phyloP scores from a whole-genome alignment of 495 filamentous ascomycete species.

The Podospora pseudoanserina region DNA sequence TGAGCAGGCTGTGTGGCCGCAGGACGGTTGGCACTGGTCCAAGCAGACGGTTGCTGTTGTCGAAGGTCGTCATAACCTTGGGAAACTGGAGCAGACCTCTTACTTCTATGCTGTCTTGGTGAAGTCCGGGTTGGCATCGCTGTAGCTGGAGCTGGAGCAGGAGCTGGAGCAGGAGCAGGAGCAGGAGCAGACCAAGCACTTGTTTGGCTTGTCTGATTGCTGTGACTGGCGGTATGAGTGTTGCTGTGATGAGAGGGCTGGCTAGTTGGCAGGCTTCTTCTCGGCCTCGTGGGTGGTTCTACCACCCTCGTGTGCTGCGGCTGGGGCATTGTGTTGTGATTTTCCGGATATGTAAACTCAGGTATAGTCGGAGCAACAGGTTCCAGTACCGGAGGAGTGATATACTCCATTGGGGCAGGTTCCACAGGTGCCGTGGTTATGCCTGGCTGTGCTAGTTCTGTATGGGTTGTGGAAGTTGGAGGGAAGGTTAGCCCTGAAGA shows the following conservation, averaged over 20 bases:
- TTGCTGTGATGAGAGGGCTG: slow-evolving; percentile 7
- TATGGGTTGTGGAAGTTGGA: not conserved
- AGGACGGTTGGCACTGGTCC: slow-evolving; percentile 19
- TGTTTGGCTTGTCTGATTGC: slow-evolving; percentile 2
- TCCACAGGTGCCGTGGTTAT: slow-evolving; percentile 12
- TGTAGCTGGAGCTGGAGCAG: slow-evolving; percentile 2
- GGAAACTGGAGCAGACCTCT: slow-evolving; percentile 14
- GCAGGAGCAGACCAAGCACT: slow-evolving; percentile 4
- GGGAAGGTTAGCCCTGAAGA: slow-evolving; percentile 24
- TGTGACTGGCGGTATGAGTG: not conserved
- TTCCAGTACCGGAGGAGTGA: slow-evolving; percentile 11
- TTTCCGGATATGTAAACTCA: slow-evolving; percentile 13
- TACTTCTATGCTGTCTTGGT: slow-evolving; percentile 20
- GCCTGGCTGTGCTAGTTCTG: slow-evolving; percentile 10
- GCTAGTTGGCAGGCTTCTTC: slow-evolving; percentile 11
- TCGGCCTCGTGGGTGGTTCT: not conserved
- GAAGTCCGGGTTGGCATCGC: slow-evolving; percentile 16
- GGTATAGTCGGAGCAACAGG: slow-evolving; percentile 13
- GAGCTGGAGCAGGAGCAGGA: not conserved
- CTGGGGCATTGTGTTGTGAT: slow-evolving; percentile 3
- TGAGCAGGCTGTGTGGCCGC: slow-evolving; percentile 8
- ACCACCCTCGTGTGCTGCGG: slow-evolving; percentile 6
- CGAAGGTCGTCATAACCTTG: slow-evolving; percentile 25
- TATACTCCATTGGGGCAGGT: slow-evolving; percentile 14
- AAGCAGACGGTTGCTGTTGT: slow-evolving; percentile 17